Evolutionary conservation across 1,284 basidiomycete species (phyloP), one percentile per base, ranked within the genome.

Genomic region (Cryptococcus neoformans): DNA sequence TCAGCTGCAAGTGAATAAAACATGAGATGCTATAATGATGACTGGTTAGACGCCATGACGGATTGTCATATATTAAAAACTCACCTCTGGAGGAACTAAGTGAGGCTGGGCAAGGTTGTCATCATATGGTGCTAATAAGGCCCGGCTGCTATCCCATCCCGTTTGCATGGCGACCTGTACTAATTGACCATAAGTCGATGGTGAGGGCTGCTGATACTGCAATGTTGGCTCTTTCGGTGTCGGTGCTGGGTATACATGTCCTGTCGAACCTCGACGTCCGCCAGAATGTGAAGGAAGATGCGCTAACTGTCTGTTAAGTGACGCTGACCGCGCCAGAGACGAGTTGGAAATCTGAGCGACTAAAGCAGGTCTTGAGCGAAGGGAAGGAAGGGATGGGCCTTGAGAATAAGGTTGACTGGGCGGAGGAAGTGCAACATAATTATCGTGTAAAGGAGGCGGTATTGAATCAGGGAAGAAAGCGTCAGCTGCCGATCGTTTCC

Each of bases 401-500:
- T 10, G n/a, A n/a, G 40, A 41, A 41, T 11, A 41, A 11, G 40
- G n/a, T 10, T 41, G 40, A 10, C 21, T 21, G 21, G 5, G 60
- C 54, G 6, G 57, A 42, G 11, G 57, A 21, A 2, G 57, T 21
- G 7, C 49, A 21, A 21, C 21, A 21, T 21, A 21, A 21, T 21
- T 21, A 21, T 21, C 21, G 21, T 21, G 8, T 10, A 6, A 17
- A 39, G 49, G 37, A 41, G 49, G 49, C 40, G 37, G 49, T 36
- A 50, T 38, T 11, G 49, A n/a, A 34, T 50, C 49, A 12, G 17
- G 14, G 8, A n/a, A 44, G 75, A 90, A 91, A 3, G 89, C 89
- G 44, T 84, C 84, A 37, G 81, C 81, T 3, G 89, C 70, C 1
- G 65, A 64, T 6, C 67, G 55, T 52, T 72, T 72, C 48, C 62